Evolutionary conservation across 2,329 filamentous ascomycete species (phyloP), one percentile per base, ranked within the genome.

Genomic region (Drechslerella stenobrocha): DNA sequence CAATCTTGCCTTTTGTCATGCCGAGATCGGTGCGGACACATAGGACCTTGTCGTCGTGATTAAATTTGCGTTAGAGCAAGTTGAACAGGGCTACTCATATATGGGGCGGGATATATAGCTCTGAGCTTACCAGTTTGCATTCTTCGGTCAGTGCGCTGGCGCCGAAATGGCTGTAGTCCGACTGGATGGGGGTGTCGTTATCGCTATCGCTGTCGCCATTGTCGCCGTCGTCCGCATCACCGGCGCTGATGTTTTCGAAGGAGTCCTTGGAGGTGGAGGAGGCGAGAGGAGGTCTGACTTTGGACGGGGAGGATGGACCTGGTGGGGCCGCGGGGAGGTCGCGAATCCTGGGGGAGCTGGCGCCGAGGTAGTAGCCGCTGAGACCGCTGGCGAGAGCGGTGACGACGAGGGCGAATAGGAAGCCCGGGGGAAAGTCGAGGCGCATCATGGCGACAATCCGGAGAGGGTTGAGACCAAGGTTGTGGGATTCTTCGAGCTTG

Each of bases 1-100:
- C 93, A 74, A 97, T 96, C 81, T 98, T 98, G 74, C 92, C 92
- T 79, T 96, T 97, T 7, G 88, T 93, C 93, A 98, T 98, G 73
- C 92, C 92, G 73, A 98, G 78, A 78, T 98, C 93, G 15, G 90
- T 96, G 75, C 93, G 81, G 57, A 97, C 92, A 2, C 96, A 89
- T 30, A 98, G 80, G 24, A 73, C 55, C 72, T 73, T 35, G 22
- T 47, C 28, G 28, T 30, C 28, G 11, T 11, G 6, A 32, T 32
- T 6, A 13, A 32, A 13, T 37, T 37, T 13, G 34, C 34, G 34
- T 13, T 13, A 3, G 11, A 13, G 30, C 13, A 6, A 6, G 30
- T 26, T 18, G 26, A 9, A 44, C 2, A 44, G 40, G 42, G n/a
- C 28, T 51, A 51, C 18, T 3, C 13, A 15, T 32, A 20, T 32